Base-by-base conservation (phyloP, 192 early-diverging fungal genomes). In the Umbelopsis sp. region DNA sequence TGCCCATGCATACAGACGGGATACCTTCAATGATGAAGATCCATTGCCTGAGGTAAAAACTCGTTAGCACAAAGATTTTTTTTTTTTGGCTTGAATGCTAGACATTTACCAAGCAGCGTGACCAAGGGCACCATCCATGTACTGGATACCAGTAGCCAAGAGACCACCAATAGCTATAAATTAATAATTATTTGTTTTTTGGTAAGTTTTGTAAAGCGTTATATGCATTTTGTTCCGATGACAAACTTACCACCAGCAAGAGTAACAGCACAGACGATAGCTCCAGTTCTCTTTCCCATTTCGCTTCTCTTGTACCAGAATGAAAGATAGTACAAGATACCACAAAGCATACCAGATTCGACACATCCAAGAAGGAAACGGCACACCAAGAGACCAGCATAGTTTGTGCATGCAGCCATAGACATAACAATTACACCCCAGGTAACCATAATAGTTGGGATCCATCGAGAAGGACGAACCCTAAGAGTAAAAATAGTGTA, bases 1-100 rank as follows among this genome's bases (percentile, higher is more conserved):
- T 32, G 29, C 80, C 77, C 44, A 79, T 49, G 0, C 82, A 14
- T 31, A 88, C 78, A 1, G 86, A 75, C 0, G 86, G 86, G 26
- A 90, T 52, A 21, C 90, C 92, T 70, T 90, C 87, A 24, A 89
- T 71, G 65, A 93, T 79, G 74, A 91, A 91, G 26, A 92, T 80
- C 83, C 77, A 62, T 62, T 62, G 24, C 56, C 56, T 62, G 31
- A 41, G 12, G 5, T 6, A 11, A 11, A 11, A 41, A 41, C 0
- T 41, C 8, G 12, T 41, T 41, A 41, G 38, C 38, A 6, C 0
- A 62, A 62, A 31, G 54, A 1, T 2, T 31, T 20, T 14, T 14
- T 16, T 17, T 3, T 12, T 7, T 2, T 17, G 14, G 47, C 4
- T 49, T 21, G 16, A 6, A 25, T 31, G 8, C 8, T 45, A 70